Conservation (phyloP, 2,329 filamentous ascomycete genomes). For the Leptographium radiaticola region DNA sequence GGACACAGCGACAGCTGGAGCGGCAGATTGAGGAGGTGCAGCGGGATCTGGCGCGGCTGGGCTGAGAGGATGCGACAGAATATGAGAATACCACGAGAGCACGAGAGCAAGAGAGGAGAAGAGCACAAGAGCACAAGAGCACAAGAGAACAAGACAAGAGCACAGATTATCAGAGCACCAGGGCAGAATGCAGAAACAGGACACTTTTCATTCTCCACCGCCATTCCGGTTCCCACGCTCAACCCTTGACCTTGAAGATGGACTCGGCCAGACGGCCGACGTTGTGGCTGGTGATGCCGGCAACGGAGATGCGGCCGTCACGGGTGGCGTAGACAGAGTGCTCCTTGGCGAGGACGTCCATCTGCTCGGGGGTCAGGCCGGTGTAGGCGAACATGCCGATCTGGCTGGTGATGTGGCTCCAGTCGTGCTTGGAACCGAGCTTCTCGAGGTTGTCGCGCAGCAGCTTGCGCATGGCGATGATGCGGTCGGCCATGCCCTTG, state of each 20-base stretch:
- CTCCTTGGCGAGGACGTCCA: constrained; percentile 83
- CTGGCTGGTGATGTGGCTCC: constrained; percentile 96
- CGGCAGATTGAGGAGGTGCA: constrained; percentile 35
- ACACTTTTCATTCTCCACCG: not conserved
- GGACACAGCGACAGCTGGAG: constrained; percentile 35
- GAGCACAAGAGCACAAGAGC: too few species aligned
- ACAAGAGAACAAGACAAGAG: too few species aligned
- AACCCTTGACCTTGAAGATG: constrained; percentile 74
- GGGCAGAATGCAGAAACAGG: too few species aligned
- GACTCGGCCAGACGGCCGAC: constrained; percentile 69
- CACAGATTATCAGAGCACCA: too few species aligned
- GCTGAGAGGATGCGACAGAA: not conserved
- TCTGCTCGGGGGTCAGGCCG: constrained; percentile 78
- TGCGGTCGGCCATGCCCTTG: constrained; percentile 97
- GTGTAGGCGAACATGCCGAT: constrained; percentile 99
- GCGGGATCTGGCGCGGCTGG: constrained; percentile 27
- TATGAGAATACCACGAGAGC: too few species aligned
- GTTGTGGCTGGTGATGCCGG: constrained; percentile 69
- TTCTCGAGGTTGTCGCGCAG: constrained; percentile 92
- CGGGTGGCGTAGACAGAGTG: constrained; percentile 97
- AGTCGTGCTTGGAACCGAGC: constrained; percentile 91
- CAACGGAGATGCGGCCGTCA: constrained; percentile 76
- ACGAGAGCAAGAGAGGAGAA: too few species aligned
- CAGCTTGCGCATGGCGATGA: constrained; percentile 93
- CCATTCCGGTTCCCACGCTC: constrained; percentile 10